Conservation (phyloP, 768 basidiomycete species). For the Tricholomella constricta region DNA sequence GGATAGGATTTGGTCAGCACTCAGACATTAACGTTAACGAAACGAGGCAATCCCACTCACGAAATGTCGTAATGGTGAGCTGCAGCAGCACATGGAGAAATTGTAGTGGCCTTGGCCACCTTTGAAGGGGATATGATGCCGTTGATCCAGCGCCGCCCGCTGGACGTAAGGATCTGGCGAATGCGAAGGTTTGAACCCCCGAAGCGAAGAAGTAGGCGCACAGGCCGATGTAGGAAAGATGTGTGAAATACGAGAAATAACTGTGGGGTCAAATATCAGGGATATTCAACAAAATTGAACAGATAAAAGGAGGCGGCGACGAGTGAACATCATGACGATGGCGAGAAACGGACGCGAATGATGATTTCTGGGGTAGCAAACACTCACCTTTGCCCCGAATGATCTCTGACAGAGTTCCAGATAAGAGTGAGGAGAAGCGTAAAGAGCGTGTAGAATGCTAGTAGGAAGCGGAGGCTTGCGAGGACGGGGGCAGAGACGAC, state of each 20-base stretch:
- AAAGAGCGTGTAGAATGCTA: conserved; percentile 54
- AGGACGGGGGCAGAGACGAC: conserved; percentile 46
- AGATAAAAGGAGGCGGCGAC: not conserved
- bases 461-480: conserved; percentile 43
- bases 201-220: conserved; percentile 65
- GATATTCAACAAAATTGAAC: not conserved
- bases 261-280: not conserved
- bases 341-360: not conserved
- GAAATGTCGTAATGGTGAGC: conserved; percentile 53
- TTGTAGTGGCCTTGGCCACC: conserved; percentile 58
- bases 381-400: conserved; percentile 35
- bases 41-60: conserved; percentile 39
- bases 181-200: conserved; percentile 51
- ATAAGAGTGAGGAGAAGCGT: conserved; percentile 40
- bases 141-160: not conserved
- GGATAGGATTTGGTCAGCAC: not conserved
- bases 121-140: conserved; percentile 52
- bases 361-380: not conserved
- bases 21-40: not conserved
- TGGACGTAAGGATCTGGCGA: conserved; percentile 24
- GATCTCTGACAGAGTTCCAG: conserved; percentile 30
- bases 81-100: conserved; percentile 57
- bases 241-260: conserved; percentile 62
- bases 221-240: conserved; percentile 62
- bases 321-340: too few relatives aligned